Evolutionary conservation across 306 rosid species (phyloP).

Genomic region (Acacia acuminata): DNA sequence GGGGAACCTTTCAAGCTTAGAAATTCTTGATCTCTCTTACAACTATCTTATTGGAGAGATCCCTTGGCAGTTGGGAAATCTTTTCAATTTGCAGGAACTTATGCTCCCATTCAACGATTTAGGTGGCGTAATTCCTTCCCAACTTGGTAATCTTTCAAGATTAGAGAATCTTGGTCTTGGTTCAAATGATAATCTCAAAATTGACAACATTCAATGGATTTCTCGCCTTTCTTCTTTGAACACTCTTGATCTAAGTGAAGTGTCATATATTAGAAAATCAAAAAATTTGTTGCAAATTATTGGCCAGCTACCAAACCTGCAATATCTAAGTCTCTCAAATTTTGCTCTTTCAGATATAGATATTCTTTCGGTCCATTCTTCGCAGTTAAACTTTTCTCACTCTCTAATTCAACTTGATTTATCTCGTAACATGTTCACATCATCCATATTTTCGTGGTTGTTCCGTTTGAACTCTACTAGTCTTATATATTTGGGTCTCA

Average conservation of each 20-base stretch:
- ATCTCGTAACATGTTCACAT: not conserved
- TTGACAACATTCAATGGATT: not conserved
- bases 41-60: not conserved
- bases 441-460: not conserved
- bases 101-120: not conserved
- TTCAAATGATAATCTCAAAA: not conserved
- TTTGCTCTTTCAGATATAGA: not conserved
- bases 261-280: not conserved
- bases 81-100: not conserved
- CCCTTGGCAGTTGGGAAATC: not conserved
- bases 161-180: not conserved
- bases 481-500: not conserved
- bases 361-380: not conserved
- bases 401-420: not conserved
- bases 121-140: not conserved
- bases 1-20: not conserved
- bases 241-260: not conserved
- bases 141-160: not conserved
- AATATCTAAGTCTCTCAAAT: not conserved
- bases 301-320: not conserved
- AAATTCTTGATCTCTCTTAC: not conserved
- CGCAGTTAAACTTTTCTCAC: not conserved
- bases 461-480: not conserved
- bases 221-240: not conserved
- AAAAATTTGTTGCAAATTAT: not conserved